Evolutionary conservation across 306 rosid species (phyloP).

Genomic region (Hippophae gyantsensis): DNA sequence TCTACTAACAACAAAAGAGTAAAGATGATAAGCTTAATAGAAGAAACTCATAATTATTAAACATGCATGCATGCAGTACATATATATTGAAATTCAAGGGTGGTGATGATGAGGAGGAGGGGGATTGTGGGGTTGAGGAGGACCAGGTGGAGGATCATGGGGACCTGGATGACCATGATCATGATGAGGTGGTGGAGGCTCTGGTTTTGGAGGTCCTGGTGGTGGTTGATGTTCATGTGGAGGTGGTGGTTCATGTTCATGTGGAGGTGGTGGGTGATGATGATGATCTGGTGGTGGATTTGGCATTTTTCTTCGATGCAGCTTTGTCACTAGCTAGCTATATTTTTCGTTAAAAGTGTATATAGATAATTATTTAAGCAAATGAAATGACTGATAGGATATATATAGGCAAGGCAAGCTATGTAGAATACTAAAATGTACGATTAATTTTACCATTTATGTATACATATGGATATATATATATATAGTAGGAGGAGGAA

Average conservation of each 20-base stretch:
- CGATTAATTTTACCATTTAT: too few relatives aligned
- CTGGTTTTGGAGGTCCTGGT: slow-evolving; percentile 17
- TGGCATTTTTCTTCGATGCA: slow-evolving; percentile 18
- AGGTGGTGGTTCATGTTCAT: too few relatives aligned
- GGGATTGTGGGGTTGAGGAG: slow-evolving; percentile 30
- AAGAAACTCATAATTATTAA: too few relatives aligned
- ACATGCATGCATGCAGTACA: too few relatives aligned
- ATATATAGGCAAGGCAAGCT: background rate
- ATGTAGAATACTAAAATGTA: background rate
- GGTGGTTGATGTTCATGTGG: slow-evolving; percentile 23
- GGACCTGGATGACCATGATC: slow-evolving; percentile 34
- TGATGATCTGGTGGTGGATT: slow-evolving; percentile 34
- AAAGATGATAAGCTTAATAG: too few relatives aligned
- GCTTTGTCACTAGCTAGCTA: too few relatives aligned
- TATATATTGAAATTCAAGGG: slow-evolving; percentile 1
- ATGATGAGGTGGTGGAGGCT: slow-evolving; percentile 19
- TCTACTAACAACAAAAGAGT: too few relatives aligned
- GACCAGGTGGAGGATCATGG: slow-evolving; percentile 21
- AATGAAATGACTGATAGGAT: too few relatives aligned
- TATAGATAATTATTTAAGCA: too few relatives aligned
- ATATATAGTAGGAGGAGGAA: too few relatives aligned
- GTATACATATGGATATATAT: too few relatives aligned
- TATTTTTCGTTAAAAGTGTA: too few relatives aligned
- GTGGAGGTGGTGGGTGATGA: slow-evolving; percentile 22
- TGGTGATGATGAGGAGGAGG: slow-evolving; percentile 24